phyloP scores from a whole-genome alignment of 345 rosid genomes.

The Gossypium mustelinum region DNA sequence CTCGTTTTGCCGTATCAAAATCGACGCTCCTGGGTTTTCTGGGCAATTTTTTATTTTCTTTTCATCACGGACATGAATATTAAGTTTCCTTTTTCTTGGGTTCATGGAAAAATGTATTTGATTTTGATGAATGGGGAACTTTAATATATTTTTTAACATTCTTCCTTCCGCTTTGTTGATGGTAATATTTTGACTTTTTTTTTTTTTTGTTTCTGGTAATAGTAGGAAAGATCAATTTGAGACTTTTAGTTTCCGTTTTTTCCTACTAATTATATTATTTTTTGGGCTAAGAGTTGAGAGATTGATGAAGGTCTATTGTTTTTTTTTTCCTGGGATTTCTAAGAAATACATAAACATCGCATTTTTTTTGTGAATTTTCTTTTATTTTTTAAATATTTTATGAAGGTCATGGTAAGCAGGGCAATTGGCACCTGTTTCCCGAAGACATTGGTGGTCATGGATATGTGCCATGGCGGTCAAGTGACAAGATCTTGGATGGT shows the following conservation, averaged over 20 bases:
- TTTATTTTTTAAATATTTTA: conserved; percentile 28
- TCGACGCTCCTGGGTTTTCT: neutral
- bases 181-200: neutral
- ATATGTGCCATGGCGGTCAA: conserved; percentile 47
- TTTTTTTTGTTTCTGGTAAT: neutral
- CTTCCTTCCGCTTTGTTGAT: too few species aligned
- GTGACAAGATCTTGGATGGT: conserved; percentile 57
- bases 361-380: conserved; percentile 23
- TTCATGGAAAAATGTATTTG: neutral
- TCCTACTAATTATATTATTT: neutral
- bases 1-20: neutral
- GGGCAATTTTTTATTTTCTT: neutral
- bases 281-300: neutral
- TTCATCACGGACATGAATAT: neutral
- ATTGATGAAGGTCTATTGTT: neutral
- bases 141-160: neutral
- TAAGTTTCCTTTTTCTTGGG: neutral
- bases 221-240: too few species aligned
- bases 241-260: neutral
- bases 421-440: conserved; percentile 60
- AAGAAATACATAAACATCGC: conserved; percentile 17
- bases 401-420: conserved; percentile 96
- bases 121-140: neutral
- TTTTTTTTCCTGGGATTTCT: neutral
- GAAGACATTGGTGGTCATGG: conserved; percentile 63